phyloP scores from a whole-genome alignment of 331 rosid genomes.

The Dryas integrifolia region DNA sequence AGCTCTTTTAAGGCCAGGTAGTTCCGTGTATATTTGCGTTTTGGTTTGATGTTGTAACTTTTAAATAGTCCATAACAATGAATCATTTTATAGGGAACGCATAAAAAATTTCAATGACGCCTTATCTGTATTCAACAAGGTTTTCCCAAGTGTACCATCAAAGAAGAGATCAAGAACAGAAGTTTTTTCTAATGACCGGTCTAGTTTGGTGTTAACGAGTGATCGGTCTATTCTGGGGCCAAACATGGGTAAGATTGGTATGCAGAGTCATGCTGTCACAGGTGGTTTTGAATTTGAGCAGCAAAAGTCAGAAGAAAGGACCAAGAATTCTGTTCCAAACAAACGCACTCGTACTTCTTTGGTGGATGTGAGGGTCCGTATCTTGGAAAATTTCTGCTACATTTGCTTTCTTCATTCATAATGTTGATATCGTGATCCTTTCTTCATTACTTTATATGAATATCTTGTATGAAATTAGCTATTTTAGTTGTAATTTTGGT shows the following conservation, averaged over 20 bases:
- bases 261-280: slow-evolving; percentile 54
- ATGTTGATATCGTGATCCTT: background rate
- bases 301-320: slow-evolving; percentile 79
- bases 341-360: slow-evolving; percentile 91
- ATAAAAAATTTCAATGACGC: slow-evolving; percentile 64
- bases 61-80: slow-evolving; percentile 31
- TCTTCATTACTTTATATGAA: background rate
- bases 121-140: slow-evolving; percentile 62
- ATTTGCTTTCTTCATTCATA: background rate
- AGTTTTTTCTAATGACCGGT: slow-evolving; percentile 58
- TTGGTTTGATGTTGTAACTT: slow-evolving; percentile 27
- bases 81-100: slow-evolving; percentile 66
- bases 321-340: slow-evolving; percentile 64
- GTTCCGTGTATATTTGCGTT: slow-evolving; percentile 38
- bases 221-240: slow-evolving; percentile 69
- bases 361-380: slow-evolving; percentile 68
- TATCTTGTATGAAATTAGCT: background rate
- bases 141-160: slow-evolving; percentile 69
- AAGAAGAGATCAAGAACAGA: slow-evolving; percentile 94
- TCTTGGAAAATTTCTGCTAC: slow-evolving; percentile 12
- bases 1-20: slow-evolving; percentile 77
- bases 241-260: slow-evolving; percentile 63
- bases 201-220: slow-evolving; percentile 48
- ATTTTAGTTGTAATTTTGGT: background rate
- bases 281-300: slow-evolving; percentile 75